phyloP scores from a whole-genome alignment of 2,329 filamentous ascomycete genomes.

The Penicillium sp. region DNA sequence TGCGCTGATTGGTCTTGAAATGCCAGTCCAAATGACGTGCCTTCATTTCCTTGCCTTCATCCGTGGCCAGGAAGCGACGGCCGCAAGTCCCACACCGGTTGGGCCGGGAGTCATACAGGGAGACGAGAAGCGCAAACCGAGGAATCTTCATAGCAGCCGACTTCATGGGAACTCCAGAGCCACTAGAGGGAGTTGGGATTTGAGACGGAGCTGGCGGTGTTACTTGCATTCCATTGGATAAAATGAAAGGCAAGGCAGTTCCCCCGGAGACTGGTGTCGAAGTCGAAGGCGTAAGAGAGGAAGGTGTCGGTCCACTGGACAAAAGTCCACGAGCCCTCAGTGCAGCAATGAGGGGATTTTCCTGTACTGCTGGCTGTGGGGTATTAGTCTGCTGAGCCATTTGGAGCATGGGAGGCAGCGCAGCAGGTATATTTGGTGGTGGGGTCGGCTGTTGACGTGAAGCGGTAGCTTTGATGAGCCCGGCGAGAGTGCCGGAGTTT shows the following conservation, averaged over 20 bases:
- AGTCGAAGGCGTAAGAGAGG: slow-evolving; percentile 36
- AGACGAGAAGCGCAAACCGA: slow-evolving; percentile 68
- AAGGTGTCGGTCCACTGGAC: slow-evolving; percentile 45
- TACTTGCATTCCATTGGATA: slow-evolving; percentile 38
- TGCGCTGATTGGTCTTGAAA: slow-evolving; percentile 86
- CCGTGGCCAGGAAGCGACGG: slow-evolving; percentile 73
- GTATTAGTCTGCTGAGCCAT: slow-evolving; percentile 56
- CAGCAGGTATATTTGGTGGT: slow-evolving; percentile 47
- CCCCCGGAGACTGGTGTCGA: slow-evolving; percentile 37
- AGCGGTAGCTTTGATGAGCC: slow-evolving; percentile 45
- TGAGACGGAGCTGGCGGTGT: slow-evolving; percentile 37
- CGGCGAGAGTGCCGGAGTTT: slow-evolving; percentile 44
- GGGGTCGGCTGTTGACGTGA: slow-evolving; percentile 40
- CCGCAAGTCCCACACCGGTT: slow-evolving; percentile 91
- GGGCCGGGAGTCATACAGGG: slow-evolving; percentile 75
- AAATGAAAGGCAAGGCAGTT: slow-evolving; percentile 40
- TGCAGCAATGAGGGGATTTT: slow-evolving; percentile 62
- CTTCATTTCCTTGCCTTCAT: slow-evolving; percentile 78
- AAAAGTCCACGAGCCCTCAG: slow-evolving; percentile 67
- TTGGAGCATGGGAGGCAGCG: slow-evolving; percentile 54
- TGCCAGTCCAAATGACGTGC: slow-evolving; percentile 96
- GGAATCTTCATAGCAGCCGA: slow-evolving; percentile 69
- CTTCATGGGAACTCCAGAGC: slow-evolving; percentile 53
- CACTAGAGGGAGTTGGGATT: slow-evolving; percentile 28
- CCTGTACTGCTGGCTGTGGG: slow-evolving; percentile 48